Conservation (phyloP, 1,284 basidiomycete genomes). For the Malassezia yamatoensis region DNA sequence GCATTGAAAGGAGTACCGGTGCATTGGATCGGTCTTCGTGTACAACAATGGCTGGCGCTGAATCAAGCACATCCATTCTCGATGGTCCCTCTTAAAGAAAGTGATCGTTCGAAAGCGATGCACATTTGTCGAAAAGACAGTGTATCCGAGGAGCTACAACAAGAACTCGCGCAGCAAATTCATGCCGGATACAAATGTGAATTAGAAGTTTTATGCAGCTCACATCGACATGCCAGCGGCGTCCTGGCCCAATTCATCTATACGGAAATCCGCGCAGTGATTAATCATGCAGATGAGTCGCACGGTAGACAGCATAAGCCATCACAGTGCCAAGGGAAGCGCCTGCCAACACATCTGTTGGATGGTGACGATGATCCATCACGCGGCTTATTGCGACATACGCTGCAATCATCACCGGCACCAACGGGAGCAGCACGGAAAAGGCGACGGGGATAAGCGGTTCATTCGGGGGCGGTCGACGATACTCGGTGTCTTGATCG, state of each 20-base stretch:
- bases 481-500: background rate
- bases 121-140: conserved; percentile 10
- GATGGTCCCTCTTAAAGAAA: background rate
- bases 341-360: conserved; percentile 64
- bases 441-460: background rate
- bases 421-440: conserved; percentile 51
- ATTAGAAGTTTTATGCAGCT: conserved; percentile 25
- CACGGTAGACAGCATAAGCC: conserved; percentile 69
- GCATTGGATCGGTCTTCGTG: conserved; percentile 11
- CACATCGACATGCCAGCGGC: background rate
- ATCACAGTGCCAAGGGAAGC: conserved; percentile 63
- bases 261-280: background rate
- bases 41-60: conserved; percentile 3
- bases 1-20: background rate
- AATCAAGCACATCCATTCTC: background rate
- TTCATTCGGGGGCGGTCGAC: background rate
- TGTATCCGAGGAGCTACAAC: background rate
- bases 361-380: conserved; percentile 51
- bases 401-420: conserved; percentile 67
- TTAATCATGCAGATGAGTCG: conserved; percentile 10
- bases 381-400: conserved; percentile 64
- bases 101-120: conserved; percentile 21
- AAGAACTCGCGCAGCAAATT: conserved; percentile 21
- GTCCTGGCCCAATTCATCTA: conserved; percentile 3
- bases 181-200: conserved; percentile 28